Evolutionary conservation across 73 alveolate genomes (phyloP).

Genomic region (Symbiodinium natans): DNA sequence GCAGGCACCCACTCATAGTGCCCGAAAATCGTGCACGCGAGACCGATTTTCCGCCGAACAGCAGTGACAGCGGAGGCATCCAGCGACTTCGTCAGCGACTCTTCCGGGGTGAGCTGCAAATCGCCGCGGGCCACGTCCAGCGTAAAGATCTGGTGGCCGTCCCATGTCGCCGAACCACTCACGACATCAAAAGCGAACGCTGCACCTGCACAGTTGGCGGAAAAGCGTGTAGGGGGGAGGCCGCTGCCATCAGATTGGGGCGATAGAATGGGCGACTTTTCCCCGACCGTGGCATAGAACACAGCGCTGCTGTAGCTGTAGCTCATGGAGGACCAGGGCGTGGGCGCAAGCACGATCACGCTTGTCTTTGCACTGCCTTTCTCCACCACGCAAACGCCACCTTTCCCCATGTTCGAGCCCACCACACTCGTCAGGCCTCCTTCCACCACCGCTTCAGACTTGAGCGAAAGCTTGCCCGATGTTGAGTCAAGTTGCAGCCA

Average conservation of each 20-base stretch:
- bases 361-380: background rate
- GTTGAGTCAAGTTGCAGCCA: background rate
- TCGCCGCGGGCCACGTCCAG: background rate
- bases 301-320: background rate
- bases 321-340: background rate
- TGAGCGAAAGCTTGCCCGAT: background rate
- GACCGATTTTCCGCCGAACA: background rate
- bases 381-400: no score
- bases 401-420: no score
- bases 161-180: background rate
- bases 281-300: constrained; percentile 4
- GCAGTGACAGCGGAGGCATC: background rate
- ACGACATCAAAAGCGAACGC: background rate
- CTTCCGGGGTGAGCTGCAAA: background rate
- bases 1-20: constrained; percentile 39
- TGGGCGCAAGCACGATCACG: background rate
- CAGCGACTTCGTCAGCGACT: background rate
- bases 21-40: background rate
- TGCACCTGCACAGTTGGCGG: background rate
- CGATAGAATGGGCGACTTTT: background rate
- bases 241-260: background rate
- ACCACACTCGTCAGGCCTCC: background rate
- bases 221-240: background rate
- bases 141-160: background rate
- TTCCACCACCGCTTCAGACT: background rate